Conservation (phyloP, 176 grass and related monocot species). For the Rhynchospora pubera region DNA sequence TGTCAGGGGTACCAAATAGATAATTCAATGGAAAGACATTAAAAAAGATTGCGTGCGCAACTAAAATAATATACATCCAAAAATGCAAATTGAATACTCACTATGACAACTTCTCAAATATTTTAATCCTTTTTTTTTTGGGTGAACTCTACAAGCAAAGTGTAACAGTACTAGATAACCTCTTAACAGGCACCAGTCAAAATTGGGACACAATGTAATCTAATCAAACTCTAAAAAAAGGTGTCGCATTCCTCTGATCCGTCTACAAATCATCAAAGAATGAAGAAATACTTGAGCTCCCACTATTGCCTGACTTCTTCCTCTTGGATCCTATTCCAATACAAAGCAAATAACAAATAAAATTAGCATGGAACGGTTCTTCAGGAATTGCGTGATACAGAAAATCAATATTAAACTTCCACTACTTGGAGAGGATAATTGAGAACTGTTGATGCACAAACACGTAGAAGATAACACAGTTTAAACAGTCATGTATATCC, state of each 20-base stretch:
- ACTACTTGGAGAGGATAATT: background rate
- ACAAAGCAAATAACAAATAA: background rate
- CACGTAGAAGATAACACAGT: background rate
- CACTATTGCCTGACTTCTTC: constrained; percentile 10
- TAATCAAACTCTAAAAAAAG: no score
- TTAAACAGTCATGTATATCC: background rate
- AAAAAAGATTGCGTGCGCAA: background rate
- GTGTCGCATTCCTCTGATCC: background rate
- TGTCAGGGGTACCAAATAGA: background rate
- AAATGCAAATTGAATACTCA: no score
- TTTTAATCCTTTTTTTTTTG: no score
- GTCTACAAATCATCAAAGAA: constrained; percentile 24
- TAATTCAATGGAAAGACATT: background rate
- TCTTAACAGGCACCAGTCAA: background rate
- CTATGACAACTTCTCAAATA: no score
- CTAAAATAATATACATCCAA: background rate
- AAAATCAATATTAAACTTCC: background rate
- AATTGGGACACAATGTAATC: no score
- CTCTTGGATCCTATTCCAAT: constrained; percentile 25
- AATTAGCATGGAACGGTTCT: background rate
- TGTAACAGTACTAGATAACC: background rate
- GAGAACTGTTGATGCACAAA: background rate
- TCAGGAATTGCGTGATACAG: background rate
- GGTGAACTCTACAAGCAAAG: background rate
- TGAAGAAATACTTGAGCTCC: background rate